phyloP scores from a whole-genome alignment of 768 basidiomycete genomes.

The Filobasidium floriforme region DNA sequence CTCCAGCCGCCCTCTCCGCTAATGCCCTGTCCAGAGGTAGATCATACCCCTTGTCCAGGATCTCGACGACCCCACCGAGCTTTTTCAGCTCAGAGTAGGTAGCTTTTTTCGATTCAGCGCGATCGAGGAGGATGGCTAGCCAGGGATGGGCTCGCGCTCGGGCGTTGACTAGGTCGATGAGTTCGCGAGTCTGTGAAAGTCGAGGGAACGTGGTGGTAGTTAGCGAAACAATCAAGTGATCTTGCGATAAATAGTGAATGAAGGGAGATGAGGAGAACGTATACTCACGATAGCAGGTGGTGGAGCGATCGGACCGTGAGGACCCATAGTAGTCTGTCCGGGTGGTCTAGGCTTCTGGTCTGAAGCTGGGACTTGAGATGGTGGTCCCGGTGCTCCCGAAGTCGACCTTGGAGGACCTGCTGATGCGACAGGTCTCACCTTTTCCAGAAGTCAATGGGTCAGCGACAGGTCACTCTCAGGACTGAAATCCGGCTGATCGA shows the following conservation, averaged over 20 bases:
- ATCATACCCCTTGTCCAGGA: background rate
- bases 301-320: background rate
- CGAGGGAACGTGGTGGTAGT: background rate
- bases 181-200: background rate
- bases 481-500: too few species aligned
- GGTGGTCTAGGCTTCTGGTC: too few species aligned
- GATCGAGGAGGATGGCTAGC: background rate
- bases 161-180: background rate
- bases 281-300: background rate
- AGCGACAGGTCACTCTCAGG: too few species aligned
- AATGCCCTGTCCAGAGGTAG: background rate
- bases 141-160: background rate
- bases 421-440: too few species aligned
- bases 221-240: background rate
- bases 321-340: too few species aligned
- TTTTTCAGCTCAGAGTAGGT: background rate
- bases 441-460: too few species aligned
- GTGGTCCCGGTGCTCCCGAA: too few species aligned
- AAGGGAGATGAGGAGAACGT: background rate
- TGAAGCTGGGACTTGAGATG: too few species aligned
- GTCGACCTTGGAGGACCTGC: too few species aligned
- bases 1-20: conserved; percentile 1
- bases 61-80: conserved; percentile 3
- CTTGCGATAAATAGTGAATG: background rate
- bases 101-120: background rate